These are phyloP conservation scores for Biancaea sappan DNA, from an alignment of 306 rosid species.

Conservation along the genomic window DNA sequence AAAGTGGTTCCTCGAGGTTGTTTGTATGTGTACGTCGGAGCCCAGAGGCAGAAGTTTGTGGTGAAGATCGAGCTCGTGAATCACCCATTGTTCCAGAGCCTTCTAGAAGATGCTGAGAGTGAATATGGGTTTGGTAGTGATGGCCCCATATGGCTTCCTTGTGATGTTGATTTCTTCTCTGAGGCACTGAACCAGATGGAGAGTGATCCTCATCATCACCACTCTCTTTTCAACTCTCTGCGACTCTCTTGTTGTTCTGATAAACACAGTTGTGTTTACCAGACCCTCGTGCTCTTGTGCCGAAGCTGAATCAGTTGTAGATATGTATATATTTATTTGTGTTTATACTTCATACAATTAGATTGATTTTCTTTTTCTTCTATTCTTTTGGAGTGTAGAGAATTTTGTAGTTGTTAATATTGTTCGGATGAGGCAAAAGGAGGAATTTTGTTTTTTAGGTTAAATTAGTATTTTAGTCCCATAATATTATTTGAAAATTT, in stretches of 20 bases:
- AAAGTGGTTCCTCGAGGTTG: not conserved
- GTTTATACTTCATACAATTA: no score
- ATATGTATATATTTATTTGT: not conserved
- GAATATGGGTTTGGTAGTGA: conserved; percentile 62
- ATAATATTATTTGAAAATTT: no score
- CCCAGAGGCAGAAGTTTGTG: conserved; percentile 50
- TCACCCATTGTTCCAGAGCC: conserved; percentile 58
- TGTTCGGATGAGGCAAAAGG: no score
- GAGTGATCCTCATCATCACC: not conserved
- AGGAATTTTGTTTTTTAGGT: no score
- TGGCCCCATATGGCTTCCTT: conserved; percentile 79
- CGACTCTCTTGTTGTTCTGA: conserved; percentile 16
- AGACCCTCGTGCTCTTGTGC: not conserved
- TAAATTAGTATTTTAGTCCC: no score
- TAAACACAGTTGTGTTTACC: not conserved
- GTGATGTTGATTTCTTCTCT: conserved; percentile 56
- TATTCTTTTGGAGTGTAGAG: not conserved
- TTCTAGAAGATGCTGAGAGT: conserved; percentile 64
- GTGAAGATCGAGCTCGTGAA: conserved; percentile 53
- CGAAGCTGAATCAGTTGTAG: not conserved
- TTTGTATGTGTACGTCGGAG: conserved; percentile 51
- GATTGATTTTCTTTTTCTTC: not conserved
- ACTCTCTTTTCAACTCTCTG: not conserved
- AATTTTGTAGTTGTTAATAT: no score
- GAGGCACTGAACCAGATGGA: conserved; percentile 44